phyloP scores from a whole-genome alignment of 768 basidiomycete species.

The Lyophyllum atratum region DNA sequence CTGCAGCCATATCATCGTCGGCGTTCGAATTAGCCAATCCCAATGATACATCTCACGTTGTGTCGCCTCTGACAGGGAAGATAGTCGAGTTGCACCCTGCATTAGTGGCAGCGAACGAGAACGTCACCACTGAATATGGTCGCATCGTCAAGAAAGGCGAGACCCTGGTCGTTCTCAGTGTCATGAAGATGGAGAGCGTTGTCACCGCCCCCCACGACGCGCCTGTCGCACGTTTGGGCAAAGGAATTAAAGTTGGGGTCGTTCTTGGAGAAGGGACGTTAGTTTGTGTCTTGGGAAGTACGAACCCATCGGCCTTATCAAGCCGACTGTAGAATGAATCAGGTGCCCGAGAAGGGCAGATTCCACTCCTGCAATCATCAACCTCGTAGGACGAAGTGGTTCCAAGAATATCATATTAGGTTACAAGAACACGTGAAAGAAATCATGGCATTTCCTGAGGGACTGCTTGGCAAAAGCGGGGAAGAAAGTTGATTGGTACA shows the following conservation, averaged over 20 bases:
- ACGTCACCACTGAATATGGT: not conserved
- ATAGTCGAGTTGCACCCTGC: constrained; percentile 36
- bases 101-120: constrained; percentile 11
- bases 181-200: constrained; percentile 45
- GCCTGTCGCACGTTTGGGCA: constrained; percentile 29
- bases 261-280: constrained; percentile 37
- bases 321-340: constrained; percentile 4
- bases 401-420: too few species aligned
- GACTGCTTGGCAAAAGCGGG: too few species aligned
- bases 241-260: constrained; percentile 31
- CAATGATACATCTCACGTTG: constrained; percentile 30
- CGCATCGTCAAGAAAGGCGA: constrained; percentile 34
- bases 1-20: constrained; percentile 25
- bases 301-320: not conserved
- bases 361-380: too few species aligned
- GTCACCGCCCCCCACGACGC: constrained; percentile 31
- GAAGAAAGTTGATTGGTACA: too few species aligned
- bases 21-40: constrained; percentile 37
- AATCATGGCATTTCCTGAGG: too few species aligned
- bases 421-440: too few species aligned
- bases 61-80: constrained; percentile 37
- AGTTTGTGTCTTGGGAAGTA: constrained; percentile 25
- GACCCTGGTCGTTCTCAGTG: constrained; percentile 32
- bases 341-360: too few species aligned
- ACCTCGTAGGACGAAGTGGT: too few species aligned